These are phyloP conservation scores for Solanum etuberosum DNA, from an alignment of 257 asterid genomes.

Conservation along the genomic window DNA sequence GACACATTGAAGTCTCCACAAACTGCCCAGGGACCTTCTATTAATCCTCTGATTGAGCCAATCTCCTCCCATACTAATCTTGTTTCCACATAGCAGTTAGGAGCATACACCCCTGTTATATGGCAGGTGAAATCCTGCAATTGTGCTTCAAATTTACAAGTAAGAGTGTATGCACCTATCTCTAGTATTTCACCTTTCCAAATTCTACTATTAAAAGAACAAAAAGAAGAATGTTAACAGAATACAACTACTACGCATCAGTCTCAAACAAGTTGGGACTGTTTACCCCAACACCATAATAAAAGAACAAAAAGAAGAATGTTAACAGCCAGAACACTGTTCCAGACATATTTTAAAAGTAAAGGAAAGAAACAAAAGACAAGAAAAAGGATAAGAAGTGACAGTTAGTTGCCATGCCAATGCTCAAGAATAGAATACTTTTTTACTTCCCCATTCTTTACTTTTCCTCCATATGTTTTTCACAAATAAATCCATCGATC, in stretches of 20 bases:
- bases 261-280: not conserved
- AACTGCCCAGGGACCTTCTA: too few relatives aligned
- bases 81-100: too few relatives aligned
- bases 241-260: not conserved
- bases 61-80: too few relatives aligned
- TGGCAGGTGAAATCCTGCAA: too few relatives aligned
- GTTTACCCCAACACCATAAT: not conserved
- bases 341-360: not conserved
- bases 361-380: not conserved
- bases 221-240: not conserved
- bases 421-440: not conserved
- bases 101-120: too few relatives aligned
- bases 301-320: not conserved
- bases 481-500: not conserved
- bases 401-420: not conserved
- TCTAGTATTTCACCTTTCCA: too few relatives aligned
- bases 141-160: too few relatives aligned
- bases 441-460: not conserved
- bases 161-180: too few relatives aligned
- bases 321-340: not conserved
- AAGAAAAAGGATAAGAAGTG: not conserved
- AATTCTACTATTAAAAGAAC: not conserved
- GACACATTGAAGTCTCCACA: too few relatives aligned
- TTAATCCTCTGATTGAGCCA: too few relatives aligned
- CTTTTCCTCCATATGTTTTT: not conserved